These are phyloP conservation scores for Nigrospora osmanthi DNA, from an alignment of 2,329 filamentous ascomycete species.

Conservation along the genomic window DNA sequence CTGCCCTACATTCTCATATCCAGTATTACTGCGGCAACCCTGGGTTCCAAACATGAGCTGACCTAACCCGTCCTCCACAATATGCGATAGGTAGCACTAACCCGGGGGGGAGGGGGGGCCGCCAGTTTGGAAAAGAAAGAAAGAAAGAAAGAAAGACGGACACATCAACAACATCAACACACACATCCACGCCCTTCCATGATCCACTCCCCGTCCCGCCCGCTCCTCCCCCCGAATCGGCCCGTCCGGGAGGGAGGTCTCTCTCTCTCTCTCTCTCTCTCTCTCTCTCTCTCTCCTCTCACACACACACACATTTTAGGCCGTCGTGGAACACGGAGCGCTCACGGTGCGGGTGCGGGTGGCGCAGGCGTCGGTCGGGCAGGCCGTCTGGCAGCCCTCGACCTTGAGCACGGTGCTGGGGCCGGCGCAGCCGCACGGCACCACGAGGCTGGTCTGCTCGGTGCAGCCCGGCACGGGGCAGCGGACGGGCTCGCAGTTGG, in stretches of 20 bases:
- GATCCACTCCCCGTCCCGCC: neutral
- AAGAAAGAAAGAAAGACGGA: too few relatives aligned
- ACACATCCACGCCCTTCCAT: neutral
- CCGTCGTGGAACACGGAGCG: slow-evolving; percentile 11
- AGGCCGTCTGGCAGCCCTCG: slow-evolving; percentile 24
- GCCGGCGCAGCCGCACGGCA: slow-evolving; percentile 25
- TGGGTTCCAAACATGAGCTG: too few relatives aligned
- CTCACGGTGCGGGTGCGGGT: slow-evolving; percentile 21
- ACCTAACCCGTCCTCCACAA: too few relatives aligned
- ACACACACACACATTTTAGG: too few relatives aligned
- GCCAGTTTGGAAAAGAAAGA: too few relatives aligned
- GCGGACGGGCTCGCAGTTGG: slow-evolving; percentile 20
- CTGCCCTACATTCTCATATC: too few relatives aligned
- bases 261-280: neutral
- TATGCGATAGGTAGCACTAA: too few relatives aligned
- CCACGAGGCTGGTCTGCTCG: slow-evolving; percentile 14
- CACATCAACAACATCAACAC: neutral
- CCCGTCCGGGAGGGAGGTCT: neutral
- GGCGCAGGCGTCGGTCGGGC: slow-evolving; percentile 22
- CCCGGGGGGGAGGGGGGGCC: too few relatives aligned
- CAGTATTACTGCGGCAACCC: too few relatives aligned
- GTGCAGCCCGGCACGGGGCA: slow-evolving; percentile 28
- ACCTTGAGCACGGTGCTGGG: slow-evolving; percentile 25
- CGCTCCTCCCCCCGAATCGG: neutral
- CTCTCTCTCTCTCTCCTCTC: neutral